A percentile compares a stretch with the other conserved stretches of the same genome.
Evolutionary conservation across 352 stramenopile genomes (phyloP).

Genomic region (Peronospora belbahrii): DNA sequence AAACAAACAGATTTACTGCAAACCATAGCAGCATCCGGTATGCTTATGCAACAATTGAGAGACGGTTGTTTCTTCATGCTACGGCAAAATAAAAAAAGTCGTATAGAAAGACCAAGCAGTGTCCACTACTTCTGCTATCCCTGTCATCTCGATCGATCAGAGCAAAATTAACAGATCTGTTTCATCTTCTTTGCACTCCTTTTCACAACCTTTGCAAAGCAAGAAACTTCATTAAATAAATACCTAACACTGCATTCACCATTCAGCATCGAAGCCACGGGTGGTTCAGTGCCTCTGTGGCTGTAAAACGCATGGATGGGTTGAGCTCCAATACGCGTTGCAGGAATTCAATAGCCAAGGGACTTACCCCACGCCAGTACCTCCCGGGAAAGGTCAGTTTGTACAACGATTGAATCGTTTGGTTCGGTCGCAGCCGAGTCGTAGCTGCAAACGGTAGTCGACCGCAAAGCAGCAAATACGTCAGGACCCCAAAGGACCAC

Average conservation of each 20-base stretch:
- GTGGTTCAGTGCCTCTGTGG: constrained; percentile 47
- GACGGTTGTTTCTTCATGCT: too few species aligned
- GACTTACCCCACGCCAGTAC: constrained; percentile 66
- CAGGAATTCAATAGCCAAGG: constrained; percentile 49
- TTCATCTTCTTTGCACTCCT: too few species aligned
- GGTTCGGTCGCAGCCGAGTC: constrained; percentile 46
- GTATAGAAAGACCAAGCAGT: too few species aligned
- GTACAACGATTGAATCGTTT: constrained; percentile 58
- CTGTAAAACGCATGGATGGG: constrained; percentile 38
- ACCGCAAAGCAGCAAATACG: constrained; percentile 95
- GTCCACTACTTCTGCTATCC: too few species aligned
- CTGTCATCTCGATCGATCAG: too few species aligned
- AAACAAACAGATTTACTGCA: too few species aligned
- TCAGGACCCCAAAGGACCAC: constrained; percentile 95
- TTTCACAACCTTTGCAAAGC: neutral
- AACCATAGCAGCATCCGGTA: too few species aligned
- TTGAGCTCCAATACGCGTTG: constrained; percentile 55
- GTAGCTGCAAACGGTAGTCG: constrained; percentile 74
- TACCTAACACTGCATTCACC: constrained; percentile 15
- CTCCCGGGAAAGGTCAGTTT: constrained; percentile 63
- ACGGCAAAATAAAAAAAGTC: too few species aligned
- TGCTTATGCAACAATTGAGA: too few species aligned
- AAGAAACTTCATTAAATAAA: constrained; percentile 28
- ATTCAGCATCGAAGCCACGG: constrained; percentile 34
- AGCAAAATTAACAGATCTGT: too few species aligned